Percentiles rank a stretch among this genome's conserved stretches.
Conservation (phyloP, 192 early-diverging fungal species). For the Endogone sp. region DNA sequence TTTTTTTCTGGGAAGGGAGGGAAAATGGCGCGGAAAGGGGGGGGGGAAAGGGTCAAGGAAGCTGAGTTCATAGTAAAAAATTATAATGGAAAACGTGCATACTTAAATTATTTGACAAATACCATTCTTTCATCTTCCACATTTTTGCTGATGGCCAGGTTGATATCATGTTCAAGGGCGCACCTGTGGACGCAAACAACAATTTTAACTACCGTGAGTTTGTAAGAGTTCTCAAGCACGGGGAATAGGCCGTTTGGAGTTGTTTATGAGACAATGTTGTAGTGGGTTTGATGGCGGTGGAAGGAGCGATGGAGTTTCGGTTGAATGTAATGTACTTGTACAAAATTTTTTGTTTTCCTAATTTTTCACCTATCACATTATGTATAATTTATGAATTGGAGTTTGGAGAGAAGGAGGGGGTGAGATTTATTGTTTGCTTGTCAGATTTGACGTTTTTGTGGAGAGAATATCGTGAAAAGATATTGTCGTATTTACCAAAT, state of each 20-base stretch:
- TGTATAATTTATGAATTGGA: too few relatives aligned
- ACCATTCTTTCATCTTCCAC: not conserved
- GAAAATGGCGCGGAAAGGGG: not conserved
- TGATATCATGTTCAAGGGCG: conserved; percentile 91
- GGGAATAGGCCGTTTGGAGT: conserved; percentile 50
- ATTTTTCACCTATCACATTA: too few relatives aligned
- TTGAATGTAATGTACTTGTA: too few relatives aligned
- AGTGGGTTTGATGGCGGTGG: not conserved
- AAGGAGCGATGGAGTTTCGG: not conserved
- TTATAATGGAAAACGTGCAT: not conserved
- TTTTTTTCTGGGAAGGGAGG: too few relatives aligned
- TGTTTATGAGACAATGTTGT: too few relatives aligned
- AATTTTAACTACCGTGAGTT: conserved; percentile 92
- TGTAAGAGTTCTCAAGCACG: conserved; percentile 90
- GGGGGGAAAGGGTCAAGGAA: not conserved
- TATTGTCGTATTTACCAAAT: too few relatives aligned
- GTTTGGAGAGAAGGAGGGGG: too few relatives aligned
- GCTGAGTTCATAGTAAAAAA: not conserved
- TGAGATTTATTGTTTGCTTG: too few relatives aligned
- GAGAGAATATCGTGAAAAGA: too few relatives aligned
- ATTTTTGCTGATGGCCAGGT: conserved; percentile 42
- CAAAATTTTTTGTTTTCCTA: too few relatives aligned
- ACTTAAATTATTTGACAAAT: not conserved
- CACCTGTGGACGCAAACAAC: conserved; percentile 68
- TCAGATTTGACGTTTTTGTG: too few relatives aligned